Base-by-base conservation (phyloP, 192 early-diverging fungal genomes). In the Mycoemilia scoparia region DNA sequence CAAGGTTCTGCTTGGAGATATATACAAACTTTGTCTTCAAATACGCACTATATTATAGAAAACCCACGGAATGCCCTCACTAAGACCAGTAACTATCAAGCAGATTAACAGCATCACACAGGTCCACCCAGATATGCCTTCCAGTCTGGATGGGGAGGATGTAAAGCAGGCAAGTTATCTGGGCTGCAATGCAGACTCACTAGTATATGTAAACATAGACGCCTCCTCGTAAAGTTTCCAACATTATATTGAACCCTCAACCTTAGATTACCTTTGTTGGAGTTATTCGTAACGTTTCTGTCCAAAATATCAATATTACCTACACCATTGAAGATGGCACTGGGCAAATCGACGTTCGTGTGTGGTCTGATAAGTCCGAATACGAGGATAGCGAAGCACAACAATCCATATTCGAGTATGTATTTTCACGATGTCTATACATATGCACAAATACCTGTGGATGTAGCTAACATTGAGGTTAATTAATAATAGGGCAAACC, bases 311-410 rank as follows among this genome's bases (percentile, higher is more conserved):
- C 36, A 64, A 73, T 35, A 38, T 66, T 17, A 64, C 41, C n/a
- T 92, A 79, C 50, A 51, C 55, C 11, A 29, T 92, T 4, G 77
- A 87, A 29, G 87, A 92, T 52, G 84, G 84, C 11, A 77, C 82
- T 10, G 76, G 79, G 12, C 48, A 32, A 32, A 73, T 84, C 16
- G 84, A 92, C 22, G 72, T 70, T 16, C 69, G 64, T 35, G 60
- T 69, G 37, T 87, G 67, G 54, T 15, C 66, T 5, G 57, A 66
- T n/a, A 45, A 54, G 1, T 52, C 60, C 14, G 61, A 60, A 2
- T 47, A 46, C 34, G 32, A 49, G 20, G 13, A n/a, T 10, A 24
- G 32, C 7, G 28, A 44, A n/a, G n/a, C n/a, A n/a, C n/a, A n/a
- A n/a, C n/a, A n/a, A n/a, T n/a, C n/a, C n/a, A n/a, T n/a, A n/a